Percentiles rank a stretch among this genome's conserved stretches.
phyloP scores from a whole-genome alignment of 768 basidiomycete genomes.

The Mycena maculata region DNA sequence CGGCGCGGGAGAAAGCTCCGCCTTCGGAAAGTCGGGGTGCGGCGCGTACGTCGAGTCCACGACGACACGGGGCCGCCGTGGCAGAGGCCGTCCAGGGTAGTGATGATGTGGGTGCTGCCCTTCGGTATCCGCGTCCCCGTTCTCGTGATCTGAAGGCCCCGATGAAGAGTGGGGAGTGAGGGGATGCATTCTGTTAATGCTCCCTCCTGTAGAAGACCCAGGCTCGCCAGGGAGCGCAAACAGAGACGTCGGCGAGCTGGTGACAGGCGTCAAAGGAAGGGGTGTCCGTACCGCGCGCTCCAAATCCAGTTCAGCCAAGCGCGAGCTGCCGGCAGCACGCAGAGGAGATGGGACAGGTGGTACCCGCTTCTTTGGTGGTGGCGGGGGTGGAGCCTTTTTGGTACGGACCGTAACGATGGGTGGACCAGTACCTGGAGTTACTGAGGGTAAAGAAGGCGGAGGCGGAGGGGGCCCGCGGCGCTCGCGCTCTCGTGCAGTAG shows the following conservation, averaged over 20 bases:
- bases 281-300: slow-evolving; percentile 51
- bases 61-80: slow-evolving; percentile 50
- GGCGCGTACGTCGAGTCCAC: slow-evolving; percentile 52
- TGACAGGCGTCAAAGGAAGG: slow-evolving; percentile 51
- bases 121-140: slow-evolving; percentile 27
- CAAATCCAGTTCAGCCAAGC: slow-evolving; percentile 37
- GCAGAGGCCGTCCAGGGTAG: slow-evolving; percentile 69
- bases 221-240: slow-evolving; percentile 9
- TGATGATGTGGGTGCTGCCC: slow-evolving; percentile 56
- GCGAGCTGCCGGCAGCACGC: slow-evolving; percentile 35
- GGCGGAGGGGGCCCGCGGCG: slow-evolving; percentile 35
- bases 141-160: not conserved
- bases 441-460: slow-evolving; percentile 26
- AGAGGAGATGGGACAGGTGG: slow-evolving; percentile 44
- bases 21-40: slow-evolving; percentile 37
- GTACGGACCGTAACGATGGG: slow-evolving; percentile 48
- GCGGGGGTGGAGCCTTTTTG: slow-evolving; percentile 38
- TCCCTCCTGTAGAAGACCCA: not conserved
- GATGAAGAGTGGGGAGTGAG: slow-evolving; percentile 10
- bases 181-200: not conserved
- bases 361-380: slow-evolving; percentile 40
- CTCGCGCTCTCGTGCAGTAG: slow-evolving; percentile 21
- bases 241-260: slow-evolving; percentile 26
- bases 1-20: slow-evolving; percentile 25
- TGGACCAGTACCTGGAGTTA: slow-evolving; percentile 34